Evolutionary conservation across 306 rosid species (phyloP).

Genomic region (Notholithocarpus densiflorus): DNA sequence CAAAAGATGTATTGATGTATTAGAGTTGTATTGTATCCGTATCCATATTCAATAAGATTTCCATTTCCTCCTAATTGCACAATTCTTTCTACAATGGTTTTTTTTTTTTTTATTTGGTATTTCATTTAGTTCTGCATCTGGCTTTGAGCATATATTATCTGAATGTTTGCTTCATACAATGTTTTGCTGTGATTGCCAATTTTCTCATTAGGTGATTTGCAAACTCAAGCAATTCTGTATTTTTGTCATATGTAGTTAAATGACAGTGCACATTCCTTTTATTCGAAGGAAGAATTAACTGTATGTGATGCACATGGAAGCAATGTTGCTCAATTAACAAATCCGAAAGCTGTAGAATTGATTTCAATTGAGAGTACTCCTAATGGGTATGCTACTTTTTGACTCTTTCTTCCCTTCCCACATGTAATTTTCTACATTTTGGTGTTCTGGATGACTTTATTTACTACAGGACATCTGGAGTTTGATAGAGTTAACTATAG

Average conservation of each 20-base stretch:
- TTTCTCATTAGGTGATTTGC: not conserved
- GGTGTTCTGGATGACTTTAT: not conserved
- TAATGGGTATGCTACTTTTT: conserved; percentile 36
- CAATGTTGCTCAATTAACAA: conserved; percentile 26
- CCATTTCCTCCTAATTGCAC: not conserved
- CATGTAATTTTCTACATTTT: not conserved
- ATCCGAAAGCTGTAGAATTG: conserved; percentile 21
- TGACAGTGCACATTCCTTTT: conserved; percentile 25
- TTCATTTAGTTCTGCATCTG: not conserved
- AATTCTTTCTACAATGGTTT: not conserved
- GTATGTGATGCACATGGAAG: conserved; percentile 10
- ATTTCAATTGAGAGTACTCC: conserved; percentile 25
- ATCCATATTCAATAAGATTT: not conserved
- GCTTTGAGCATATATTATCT: not conserved
- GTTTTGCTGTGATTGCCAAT: not conserved
- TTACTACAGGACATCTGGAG: not conserved
- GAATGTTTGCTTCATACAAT: not conserved
- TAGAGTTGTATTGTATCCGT: not conserved
- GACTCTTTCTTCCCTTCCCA: not conserved
- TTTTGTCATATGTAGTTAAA: conserved; percentile 34
- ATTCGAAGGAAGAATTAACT: conserved; percentile 28
- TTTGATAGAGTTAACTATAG: not conserved
- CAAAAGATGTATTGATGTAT: not conserved
- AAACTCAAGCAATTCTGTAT: not conserved
- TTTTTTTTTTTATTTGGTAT: not conserved